Conservation (phyloP, 2,329 filamentous ascomycete genomes). For the Phyllosticta citriasiana region DNA sequence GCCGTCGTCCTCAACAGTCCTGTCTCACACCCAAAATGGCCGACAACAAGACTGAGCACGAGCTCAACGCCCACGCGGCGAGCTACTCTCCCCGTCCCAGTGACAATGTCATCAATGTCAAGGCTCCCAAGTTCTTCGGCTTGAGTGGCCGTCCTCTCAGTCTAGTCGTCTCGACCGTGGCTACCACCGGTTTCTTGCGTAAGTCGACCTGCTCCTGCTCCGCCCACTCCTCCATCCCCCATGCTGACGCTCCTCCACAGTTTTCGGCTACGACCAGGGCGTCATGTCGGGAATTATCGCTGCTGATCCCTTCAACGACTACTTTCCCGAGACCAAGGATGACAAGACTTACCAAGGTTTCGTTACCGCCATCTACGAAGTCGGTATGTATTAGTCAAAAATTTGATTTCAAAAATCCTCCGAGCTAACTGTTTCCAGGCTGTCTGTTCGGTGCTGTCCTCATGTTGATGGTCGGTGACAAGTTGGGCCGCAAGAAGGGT, state of each 20-base stretch:
- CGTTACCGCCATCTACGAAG: slow-evolving; percentile 43
- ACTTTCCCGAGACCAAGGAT: slow-evolving; percentile 30
- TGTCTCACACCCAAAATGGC: not conserved
- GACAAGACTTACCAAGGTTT: slow-evolving; percentile 41
- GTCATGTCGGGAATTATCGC: slow-evolving; percentile 30
- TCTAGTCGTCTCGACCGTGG: slow-evolving; percentile 50
- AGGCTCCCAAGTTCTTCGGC: slow-evolving; percentile 42
- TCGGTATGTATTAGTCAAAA: slow-evolving; percentile 26
- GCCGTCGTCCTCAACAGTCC: not conserved
- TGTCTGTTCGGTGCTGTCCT: slow-evolving; percentile 33
- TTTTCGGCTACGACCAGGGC: slow-evolving; percentile 48
- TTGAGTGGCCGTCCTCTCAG: slow-evolving; percentile 49
- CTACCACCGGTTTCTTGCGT: slow-evolving; percentile 51
- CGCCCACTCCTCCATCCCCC: not conserved
- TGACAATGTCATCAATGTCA: slow-evolving; percentile 1
- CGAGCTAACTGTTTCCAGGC: not conserved
- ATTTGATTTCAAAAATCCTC: slow-evolving; percentile 14
- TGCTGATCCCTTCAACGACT: slow-evolving; percentile 23
- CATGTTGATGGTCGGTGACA: slow-evolving; percentile 30
- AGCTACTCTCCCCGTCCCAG: not conserved
- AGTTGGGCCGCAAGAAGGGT: slow-evolving; percentile 32
- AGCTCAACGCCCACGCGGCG: slow-evolving; percentile 19
- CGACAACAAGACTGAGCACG: not conserved
- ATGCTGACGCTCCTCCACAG: not conserved
- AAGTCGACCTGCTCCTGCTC: not conserved